These are phyloP conservation scores for Talaromyces liani DNA, from an alignment of 495 filamentous ascomycete genomes.

Conservation along the genomic window DNA sequence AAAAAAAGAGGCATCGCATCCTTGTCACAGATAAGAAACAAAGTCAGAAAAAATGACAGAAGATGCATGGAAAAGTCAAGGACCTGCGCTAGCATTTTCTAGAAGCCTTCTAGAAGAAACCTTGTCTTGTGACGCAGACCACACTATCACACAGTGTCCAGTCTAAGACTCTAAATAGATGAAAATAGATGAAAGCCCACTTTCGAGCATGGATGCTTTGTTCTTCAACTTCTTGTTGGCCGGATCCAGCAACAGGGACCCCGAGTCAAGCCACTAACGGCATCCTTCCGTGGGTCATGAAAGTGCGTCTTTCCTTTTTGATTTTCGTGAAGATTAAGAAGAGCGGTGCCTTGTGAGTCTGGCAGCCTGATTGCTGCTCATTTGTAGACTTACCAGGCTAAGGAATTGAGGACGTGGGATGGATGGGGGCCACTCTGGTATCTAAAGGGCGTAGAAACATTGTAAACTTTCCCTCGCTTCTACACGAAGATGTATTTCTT, in stretches of 20 bases:
- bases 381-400: not conserved
- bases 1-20: not conserved
- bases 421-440: not conserved
- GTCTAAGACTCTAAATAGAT: not conserved
- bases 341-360: not conserved
- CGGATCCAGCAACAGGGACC: not conserved
- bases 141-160: not conserved
- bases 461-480: no score
- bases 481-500: no score
- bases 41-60: not conserved
- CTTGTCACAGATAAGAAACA: not conserved
- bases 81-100: conserved; percentile 2
- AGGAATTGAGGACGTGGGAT: not conserved
- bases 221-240: not conserved
- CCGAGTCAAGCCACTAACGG: conserved; percentile 1
- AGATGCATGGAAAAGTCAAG: not conserved
- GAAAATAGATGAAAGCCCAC: not conserved
- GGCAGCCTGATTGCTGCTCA: not conserved
- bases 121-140: not conserved
- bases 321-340: not conserved
- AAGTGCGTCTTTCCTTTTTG: not conserved
- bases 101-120: conserved; percentile 3
- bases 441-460: not conserved
- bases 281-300: not conserved
- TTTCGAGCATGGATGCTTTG: not conserved